Evolutionary conservation across 2,329 filamentous ascomycete genomes (phyloP), one percentile per base, ranked within the genome.

Genomic region (Microdochium trichocladiopsis): DNA sequence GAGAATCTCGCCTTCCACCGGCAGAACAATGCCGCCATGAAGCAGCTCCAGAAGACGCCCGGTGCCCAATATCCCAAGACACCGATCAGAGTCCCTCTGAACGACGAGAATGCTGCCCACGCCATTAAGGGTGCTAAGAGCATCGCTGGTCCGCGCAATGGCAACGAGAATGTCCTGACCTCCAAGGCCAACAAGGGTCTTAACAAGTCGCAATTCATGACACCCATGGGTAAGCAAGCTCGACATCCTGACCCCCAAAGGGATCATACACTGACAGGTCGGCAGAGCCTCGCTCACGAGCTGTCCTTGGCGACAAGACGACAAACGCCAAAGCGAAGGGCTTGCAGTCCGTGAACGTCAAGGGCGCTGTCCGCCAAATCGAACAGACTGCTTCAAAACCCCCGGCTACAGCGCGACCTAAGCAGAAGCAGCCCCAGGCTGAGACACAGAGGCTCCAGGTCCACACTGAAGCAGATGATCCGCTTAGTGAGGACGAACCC

Each of bases 251-350:
- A 11, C 21, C 24, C 24, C 36, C 9, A 2, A 31, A 9, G 24
- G 14, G 4, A 2, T 55, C 58, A 53, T n/a, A 51, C 25, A 48
- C 50, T 53, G 53, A 58, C 49, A n/a, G 14, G 52, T 45, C 22
- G 33, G 18, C 52, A 86, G 83, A 78, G 52, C 79, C 85, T 50
- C 83, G 84, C 54, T 85, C 76, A 54, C 84, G 93, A 62, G 91
- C 92, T 36, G 88, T 90, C 12, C 74, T 99, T 48, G 93, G 93
- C 31, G 87, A 90, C 77, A 99, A 99, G 71, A 97, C 93, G 1
- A 97, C 94, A 50, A 99, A 99, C 69, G 90, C 89, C 51, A 97
- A 95, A 74, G 80, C 86, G 54, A 82, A 77, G 64, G 78, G 76
- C 49, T 79, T 84, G 58, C 84, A 87, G 57, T 85, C 84, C 3